Evolutionary conservation across 2,329 filamentous ascomycete genomes (phyloP), one percentile per base, ranked within the genome.

Genomic region (Tolypocladium ophioglossoides): DNA sequence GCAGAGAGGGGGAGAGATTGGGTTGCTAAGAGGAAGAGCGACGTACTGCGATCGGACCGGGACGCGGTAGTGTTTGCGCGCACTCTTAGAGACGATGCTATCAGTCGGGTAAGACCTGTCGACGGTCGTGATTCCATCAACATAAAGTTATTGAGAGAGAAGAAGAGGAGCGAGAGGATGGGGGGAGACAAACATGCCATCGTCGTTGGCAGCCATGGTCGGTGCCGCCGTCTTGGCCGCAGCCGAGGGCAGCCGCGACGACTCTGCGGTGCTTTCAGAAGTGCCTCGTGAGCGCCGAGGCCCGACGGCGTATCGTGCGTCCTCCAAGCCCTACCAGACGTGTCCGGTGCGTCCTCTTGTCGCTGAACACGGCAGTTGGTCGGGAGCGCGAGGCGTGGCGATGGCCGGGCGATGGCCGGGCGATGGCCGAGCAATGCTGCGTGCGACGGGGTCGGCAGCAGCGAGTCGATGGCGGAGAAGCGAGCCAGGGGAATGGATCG

Each of bases 61-160:
- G 57, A 84, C 78, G 49, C 81, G 81, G 66, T 86, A 90, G 67
- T 86, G 86, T 61, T 79, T 85, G 64, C 83, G 80, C 57, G 79
- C 78, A 50, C 72, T 74, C 55, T 75, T 73, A 52, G 82, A 77
- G 58, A 89, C 78, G 58, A 89, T 74, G 63, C 75, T 73, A 60
- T 88, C 82, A 58, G 85, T 87, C 55, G 83, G 80, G 71, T 80
- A 79, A 68, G 79, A 78, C 65, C 85, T 89, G 57, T 52, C 18
- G 22, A 24, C n/a, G 24, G 20, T 20, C 52, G 49, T 22, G 44
- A 48, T 52, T 24, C 50, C 40, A 48, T 56, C 38, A 55, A 51
- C 49, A 12, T 24, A 48, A 40, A 38, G 47, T 14, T 7, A 30
- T 20, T 11, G 12, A 30, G 3, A 10, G 11, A 30, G 3, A 37